phyloP scores from a whole-genome alignment of 306 rosid genomes.

The Trichosanthes cucumerina region DNA sequence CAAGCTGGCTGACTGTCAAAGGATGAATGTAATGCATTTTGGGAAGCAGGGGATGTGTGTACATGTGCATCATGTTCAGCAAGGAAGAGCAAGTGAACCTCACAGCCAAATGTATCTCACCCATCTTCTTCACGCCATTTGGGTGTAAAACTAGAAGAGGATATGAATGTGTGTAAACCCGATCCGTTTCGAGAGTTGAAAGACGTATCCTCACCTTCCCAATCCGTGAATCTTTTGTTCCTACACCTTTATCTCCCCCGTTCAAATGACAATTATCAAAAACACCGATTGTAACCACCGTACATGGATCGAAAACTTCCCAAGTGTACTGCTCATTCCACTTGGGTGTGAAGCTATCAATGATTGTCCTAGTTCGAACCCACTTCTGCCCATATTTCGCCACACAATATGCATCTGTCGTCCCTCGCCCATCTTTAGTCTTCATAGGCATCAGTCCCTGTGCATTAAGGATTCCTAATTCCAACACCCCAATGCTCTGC shows the following conservation, averaged over 20 bases:
- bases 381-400: slow-evolving; percentile 97
- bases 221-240: slow-evolving; percentile 56
- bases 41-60: slow-evolving; percentile 80
- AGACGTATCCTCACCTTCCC: slow-evolving; percentile 96
- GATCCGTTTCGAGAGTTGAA: slow-evolving; percentile 87
- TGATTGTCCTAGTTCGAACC: slow-evolving; percentile 94
- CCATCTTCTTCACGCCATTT: slow-evolving; percentile 94
- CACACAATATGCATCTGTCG: slow-evolving; percentile 89
- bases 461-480: slow-evolving; percentile 79
- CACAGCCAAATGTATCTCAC: slow-evolving; percentile 96
- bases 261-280: slow-evolving; percentile 91
- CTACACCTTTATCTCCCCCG: slow-evolving; percentile 69
- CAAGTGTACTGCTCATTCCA: slow-evolving; percentile 99
- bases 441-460: slow-evolving; percentile 95
- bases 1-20: slow-evolving; percentile 85
- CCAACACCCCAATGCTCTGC: slow-evolving; percentile 77
- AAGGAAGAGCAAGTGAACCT: slow-evolving; percentile 85
- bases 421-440: slow-evolving; percentile 73
- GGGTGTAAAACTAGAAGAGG: slow-evolving; percentile 81
- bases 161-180: slow-evolving; percentile 86
- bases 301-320: slow-evolving; percentile 97
- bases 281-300: slow-evolving; percentile 88
- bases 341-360: slow-evolving; percentile 73
- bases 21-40: slow-evolving; percentile 96
- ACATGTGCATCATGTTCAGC: slow-evolving; percentile 98